Conservation (phyloP, 306 rosid species). For the Alnus glutinosa region DNA sequence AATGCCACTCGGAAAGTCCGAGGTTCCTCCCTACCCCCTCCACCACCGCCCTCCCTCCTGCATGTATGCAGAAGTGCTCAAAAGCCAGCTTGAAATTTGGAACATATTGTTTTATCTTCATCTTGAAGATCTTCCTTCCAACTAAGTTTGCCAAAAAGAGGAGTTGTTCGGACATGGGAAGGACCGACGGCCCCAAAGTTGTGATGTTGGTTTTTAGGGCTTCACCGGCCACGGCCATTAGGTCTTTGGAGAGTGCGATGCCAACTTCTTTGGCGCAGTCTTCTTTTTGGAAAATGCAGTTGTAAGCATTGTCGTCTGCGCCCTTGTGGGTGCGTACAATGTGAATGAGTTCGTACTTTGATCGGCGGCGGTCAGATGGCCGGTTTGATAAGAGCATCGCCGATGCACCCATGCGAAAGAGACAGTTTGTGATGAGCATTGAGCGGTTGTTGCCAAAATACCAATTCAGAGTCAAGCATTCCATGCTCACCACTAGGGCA, state of each 20-base stretch:
- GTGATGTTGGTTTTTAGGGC: conserved; percentile 1
- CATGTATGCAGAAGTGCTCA: conserved; percentile 10
- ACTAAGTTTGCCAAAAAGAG: neutral
- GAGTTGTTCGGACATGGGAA: conserved; percentile 2
- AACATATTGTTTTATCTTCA: conserved; percentile 9
- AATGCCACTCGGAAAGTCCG: neutral
- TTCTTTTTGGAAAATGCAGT: neutral
- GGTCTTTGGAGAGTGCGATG: conserved; percentile 3
- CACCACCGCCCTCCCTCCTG: conserved; percentile 5
- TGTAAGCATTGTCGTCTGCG: neutral
- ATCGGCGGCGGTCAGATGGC: neutral
- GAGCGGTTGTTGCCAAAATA: neutral
- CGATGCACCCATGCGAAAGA: conserved; percentile 2
- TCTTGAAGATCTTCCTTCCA: neutral
- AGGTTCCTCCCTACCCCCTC: neutral
- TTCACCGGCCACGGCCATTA: neutral
- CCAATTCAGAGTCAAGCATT: neutral
- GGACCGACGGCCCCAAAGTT: neutral
- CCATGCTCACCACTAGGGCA: conserved; percentile 13
- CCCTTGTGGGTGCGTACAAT: conserved; percentile 3
- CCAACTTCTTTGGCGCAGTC: neutral
- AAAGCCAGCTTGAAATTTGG: conserved; percentile 5
- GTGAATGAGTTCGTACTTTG: conserved; percentile 2
- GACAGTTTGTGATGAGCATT: conserved; percentile 14
- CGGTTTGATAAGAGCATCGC: neutral